Evolutionary conservation across 2,329 filamentous ascomycete genomes (phyloP).

Genomic region (Fusarium decemcellulare): DNA sequence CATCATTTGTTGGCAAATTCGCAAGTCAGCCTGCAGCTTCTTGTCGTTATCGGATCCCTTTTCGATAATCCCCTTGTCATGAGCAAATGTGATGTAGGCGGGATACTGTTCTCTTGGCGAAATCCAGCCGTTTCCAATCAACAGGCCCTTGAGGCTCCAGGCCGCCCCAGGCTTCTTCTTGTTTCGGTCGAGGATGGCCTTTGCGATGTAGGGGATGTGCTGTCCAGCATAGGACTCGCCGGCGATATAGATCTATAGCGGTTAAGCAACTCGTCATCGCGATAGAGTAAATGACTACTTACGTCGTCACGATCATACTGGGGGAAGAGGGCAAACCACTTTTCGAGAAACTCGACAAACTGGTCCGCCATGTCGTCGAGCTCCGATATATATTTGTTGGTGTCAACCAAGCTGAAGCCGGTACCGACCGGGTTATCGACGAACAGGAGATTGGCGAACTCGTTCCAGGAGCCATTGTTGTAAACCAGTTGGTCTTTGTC

Average conservation of each 20-base stretch:
- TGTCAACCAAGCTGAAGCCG: slow-evolving; percentile 95
- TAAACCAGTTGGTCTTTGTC: slow-evolving; percentile 79
- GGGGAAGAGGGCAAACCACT: slow-evolving; percentile 91
- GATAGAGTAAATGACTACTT: slow-evolving; percentile 56
- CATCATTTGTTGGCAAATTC: slow-evolving; percentile 76
- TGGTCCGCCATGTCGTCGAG: slow-evolving; percentile 91
- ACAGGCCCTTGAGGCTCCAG: slow-evolving; percentile 87
- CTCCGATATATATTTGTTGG: slow-evolving; percentile 87
- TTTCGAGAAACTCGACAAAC: slow-evolving; percentile 90
- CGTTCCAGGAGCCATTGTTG: slow-evolving; percentile 98
- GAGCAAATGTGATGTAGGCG: slow-evolving; percentile 85
- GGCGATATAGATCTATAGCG: slow-evolving; percentile 84
- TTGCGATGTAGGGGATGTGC: slow-evolving; percentile 97
- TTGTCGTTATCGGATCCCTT: slow-evolving; percentile 75
- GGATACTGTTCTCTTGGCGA: slow-evolving; percentile 91
- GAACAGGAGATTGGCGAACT: slow-evolving; percentile 97
- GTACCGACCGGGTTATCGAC: slow-evolving; percentile 98
- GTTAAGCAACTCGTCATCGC: slow-evolving; percentile 35
- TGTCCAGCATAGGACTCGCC: slow-evolving; percentile 98
- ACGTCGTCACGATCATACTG: slow-evolving; percentile 95
- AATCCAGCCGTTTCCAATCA: slow-evolving; percentile 99
- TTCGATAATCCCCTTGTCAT: slow-evolving; percentile 80
- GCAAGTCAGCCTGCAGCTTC: slow-evolving; percentile 77
- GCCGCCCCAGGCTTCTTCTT: slow-evolving; percentile 62
- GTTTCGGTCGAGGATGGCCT: slow-evolving; percentile 90